A percentile compares a stretch with the other conserved stretches of the same genome.
These are phyloP conservation scores for Aureobasidium subglaciale DNA, from an alignment of 2,329 filamentous ascomycete species.

Conservation along the genomic window DNA sequence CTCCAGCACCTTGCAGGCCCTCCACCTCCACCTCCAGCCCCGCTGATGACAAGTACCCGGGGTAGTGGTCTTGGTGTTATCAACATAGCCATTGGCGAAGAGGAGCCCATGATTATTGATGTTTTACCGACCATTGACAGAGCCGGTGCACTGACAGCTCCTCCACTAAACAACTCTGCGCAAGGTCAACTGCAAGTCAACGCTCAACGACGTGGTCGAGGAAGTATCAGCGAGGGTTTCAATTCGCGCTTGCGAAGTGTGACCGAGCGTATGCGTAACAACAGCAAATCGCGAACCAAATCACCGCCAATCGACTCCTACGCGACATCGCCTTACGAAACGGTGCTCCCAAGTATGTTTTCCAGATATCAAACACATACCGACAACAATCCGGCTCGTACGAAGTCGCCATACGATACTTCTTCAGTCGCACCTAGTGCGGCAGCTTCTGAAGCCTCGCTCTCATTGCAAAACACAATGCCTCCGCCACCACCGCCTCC, in stretches of 20 bases:
- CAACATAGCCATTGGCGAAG: constrained; percentile 42
- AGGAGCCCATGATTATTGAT: constrained; percentile 19
- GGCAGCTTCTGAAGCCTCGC: constrained; percentile 21
- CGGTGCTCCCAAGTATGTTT: constrained; percentile 28
- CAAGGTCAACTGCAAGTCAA: constrained; percentile 29
- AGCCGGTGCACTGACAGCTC: constrained; percentile 22
- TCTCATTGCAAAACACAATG: constrained; percentile 28
- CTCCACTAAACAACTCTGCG: constrained; percentile 24
- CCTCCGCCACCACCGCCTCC: constrained; percentile 6
- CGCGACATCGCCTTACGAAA: constrained; percentile 37
- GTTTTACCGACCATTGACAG: constrained; percentile 23
- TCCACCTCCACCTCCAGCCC: constrained; percentile 37
- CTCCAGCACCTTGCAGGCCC: constrained; percentile 53
- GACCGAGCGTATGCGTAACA: constrained; percentile 53
- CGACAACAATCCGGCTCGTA: background rate
- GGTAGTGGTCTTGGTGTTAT: constrained; percentile 26
- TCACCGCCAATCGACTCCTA: constrained; percentile 34
- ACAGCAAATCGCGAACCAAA: constrained; percentile 46
- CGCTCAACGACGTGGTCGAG: constrained; percentile 46
- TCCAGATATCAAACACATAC: constrained; percentile 13
- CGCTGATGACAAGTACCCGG: constrained; percentile 22
- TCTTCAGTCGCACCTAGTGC: constrained; percentile 12
- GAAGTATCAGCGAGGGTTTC: constrained; percentile 54
- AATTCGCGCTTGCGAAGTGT: constrained; percentile 48
- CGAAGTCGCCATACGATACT: constrained; percentile 3